Percentiles rank a stretch among this genome's conserved stretches.
Evolutionary conservation across 1,139 yeast species (phyloP).

Genomic region (Debaryomyces udenii): DNA sequence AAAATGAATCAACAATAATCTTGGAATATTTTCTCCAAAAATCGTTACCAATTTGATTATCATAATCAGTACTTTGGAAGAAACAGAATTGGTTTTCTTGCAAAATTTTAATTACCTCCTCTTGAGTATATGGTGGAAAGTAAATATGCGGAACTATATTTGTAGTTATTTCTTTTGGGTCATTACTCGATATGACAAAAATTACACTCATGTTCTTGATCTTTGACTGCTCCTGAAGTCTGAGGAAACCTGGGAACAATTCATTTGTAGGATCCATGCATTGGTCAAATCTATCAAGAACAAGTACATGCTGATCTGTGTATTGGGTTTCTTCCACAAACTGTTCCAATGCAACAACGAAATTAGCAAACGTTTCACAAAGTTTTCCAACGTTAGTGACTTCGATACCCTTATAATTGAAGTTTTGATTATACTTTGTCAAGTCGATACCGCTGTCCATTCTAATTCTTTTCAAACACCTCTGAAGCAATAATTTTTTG

Average conservation of each 20-base stretch:
- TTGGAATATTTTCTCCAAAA: slow-evolving; percentile 56
- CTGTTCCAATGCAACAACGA: slow-evolving; percentile 42
- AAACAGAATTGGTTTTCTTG: slow-evolving; percentile 28
- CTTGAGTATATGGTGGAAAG: slow-evolving; percentile 49
- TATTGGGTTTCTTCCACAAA: slow-evolving; percentile 37
- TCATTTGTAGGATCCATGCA: slow-evolving; percentile 53
- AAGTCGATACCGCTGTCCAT: slow-evolving; percentile 31
- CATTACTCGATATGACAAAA: slow-evolving; percentile 42
- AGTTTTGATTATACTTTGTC: slow-evolving; percentile 15
- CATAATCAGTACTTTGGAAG: slow-evolving; percentile 31
- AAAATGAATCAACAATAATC: slow-evolving; percentile 54
- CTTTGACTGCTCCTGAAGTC: slow-evolving; percentile 46
- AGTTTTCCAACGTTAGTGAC: slow-evolving; percentile 21
- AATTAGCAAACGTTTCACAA: slow-evolving; percentile 53
- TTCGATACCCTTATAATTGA: slow-evolving; percentile 23
- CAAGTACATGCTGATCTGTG: slow-evolving; percentile 50
- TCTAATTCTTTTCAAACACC: slow-evolving; percentile 35
- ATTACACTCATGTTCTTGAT: slow-evolving; percentile 35
- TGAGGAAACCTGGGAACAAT: slow-evolving; percentile 48
- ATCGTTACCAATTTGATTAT: slow-evolving; percentile 19
- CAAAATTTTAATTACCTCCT: slow-evolving; percentile 43
- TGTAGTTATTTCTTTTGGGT: slow-evolving; percentile 51
- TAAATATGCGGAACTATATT: slow-evolving; percentile 52
- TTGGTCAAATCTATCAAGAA: slow-evolving; percentile 61
- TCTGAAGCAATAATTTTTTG: slow-evolving; percentile 40